These are phyloP conservation scores for Teratosphaeria gauchensis DNA, from an alignment of 2,329 filamentous ascomycete species.

Conservation along the genomic window DNA sequence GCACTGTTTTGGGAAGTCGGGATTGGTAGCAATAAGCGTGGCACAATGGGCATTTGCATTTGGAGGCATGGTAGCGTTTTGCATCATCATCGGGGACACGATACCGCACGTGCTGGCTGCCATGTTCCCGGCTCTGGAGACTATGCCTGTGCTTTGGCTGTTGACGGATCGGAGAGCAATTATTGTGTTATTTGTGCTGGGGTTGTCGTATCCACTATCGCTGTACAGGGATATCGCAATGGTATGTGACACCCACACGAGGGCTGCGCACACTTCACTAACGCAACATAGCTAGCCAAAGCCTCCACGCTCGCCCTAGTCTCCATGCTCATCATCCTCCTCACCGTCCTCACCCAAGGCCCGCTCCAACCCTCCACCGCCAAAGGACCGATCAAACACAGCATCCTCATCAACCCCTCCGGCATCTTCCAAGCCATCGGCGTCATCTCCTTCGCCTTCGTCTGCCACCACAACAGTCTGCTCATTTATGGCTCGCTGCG, in stretches of 20 bases:
- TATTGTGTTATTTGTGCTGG: constrained; percentile 79
- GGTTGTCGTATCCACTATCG: constrained; percentile 81
- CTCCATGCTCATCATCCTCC: constrained; percentile 83
- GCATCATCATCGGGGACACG: constrained; percentile 91
- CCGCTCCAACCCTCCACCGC: constrained; percentile 61
- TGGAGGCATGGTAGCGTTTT: constrained; percentile 96
- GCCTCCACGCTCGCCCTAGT: constrained; percentile 86
- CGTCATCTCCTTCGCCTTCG: constrained; percentile 88
- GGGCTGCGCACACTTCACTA: background rate
- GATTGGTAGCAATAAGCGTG: constrained; percentile 78
- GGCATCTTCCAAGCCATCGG: constrained; percentile 94
- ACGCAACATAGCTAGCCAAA: constrained; percentile 66
- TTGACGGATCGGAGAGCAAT: constrained; percentile 72
- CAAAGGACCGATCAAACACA: constrained; percentile 60
- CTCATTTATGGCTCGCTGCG: constrained; percentile 93
- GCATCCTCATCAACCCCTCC: constrained; percentile 62
- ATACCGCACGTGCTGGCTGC: constrained; percentile 84
- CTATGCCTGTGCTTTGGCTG: constrained; percentile 69
- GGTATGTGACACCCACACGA: constrained; percentile 40
- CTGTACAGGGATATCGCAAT: constrained; percentile 96
- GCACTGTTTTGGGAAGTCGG: constrained; percentile 82
- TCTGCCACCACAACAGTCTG: constrained; percentile 87
- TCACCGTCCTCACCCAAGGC: constrained; percentile 80
- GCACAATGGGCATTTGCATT: constrained; percentile 99
- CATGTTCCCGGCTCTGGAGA: constrained; percentile 64